phyloP scores from a whole-genome alignment of 2,329 filamentous ascomycete species.

The Aspergillus latus region DNA sequence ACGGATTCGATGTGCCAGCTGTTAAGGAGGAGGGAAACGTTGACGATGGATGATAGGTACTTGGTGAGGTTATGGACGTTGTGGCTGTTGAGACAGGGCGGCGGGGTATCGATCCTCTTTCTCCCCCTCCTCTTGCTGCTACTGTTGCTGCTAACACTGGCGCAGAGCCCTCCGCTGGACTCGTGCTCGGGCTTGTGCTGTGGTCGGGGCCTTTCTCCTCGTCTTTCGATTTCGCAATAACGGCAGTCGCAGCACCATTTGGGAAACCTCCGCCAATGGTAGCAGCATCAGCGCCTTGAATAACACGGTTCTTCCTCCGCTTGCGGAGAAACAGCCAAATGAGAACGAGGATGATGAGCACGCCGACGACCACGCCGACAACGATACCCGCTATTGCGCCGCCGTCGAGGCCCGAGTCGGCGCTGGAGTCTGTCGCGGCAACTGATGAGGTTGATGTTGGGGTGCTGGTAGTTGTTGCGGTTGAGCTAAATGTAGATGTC shows the following conservation, averaged over 20 bases:
- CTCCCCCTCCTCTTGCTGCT: not conserved
- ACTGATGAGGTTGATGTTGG: not conserved
- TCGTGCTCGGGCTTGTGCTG: not conserved
- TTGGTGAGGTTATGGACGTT: not conserved
- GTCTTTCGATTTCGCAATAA: not conserved
- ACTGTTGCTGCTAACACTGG: not conserved
- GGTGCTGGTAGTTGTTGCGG: slow-evolving; percentile 1
- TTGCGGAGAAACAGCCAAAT: slow-evolving; percentile 5
- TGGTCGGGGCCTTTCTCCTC: not conserved
- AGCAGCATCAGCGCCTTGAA: not conserved
- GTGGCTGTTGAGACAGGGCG: slow-evolving; percentile 1
- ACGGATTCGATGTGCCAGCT: slow-evolving; percentile 4
- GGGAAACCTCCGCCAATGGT: not conserved
- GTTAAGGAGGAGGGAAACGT: slow-evolving; percentile 15
- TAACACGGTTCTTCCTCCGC: not conserved
- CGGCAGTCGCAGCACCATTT: not conserved
- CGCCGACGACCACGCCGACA: slow-evolving; percentile 4
- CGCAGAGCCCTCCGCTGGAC: not conserved
- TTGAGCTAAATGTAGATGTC: slow-evolving; percentile 27
- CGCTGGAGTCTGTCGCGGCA: not conserved
- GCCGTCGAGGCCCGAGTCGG: not conserved
- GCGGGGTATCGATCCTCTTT: not conserved
- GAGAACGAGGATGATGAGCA: slow-evolving; percentile 3
- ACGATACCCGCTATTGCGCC: slow-evolving; percentile 13
- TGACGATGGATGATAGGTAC: not conserved